Conservation (phyloP, 352 stramenopile genomes). For the Phytophthora parvispora region DNA sequence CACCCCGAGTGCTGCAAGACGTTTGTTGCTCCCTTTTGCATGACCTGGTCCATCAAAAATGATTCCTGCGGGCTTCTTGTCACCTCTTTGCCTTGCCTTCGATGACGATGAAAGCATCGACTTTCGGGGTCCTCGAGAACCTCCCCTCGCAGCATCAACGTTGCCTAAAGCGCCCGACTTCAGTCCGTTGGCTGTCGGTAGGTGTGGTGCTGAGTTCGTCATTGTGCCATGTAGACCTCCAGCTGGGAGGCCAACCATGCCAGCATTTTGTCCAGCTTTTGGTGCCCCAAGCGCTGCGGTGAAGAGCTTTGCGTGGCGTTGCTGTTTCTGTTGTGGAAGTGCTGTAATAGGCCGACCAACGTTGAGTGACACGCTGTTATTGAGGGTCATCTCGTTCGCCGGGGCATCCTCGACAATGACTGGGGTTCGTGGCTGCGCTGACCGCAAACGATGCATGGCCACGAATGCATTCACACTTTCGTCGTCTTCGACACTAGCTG, state of each 20-base stretch:
- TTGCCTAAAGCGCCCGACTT: conserved; percentile 7
- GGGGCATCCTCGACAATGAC: conserved; percentile 17
- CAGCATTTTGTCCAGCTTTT: neutral
- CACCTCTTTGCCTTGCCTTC: conserved; percentile 7
- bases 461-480: conserved; percentile 18
- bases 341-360: neutral
- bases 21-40: conserved; percentile 6
- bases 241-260: conserved; percentile 7
- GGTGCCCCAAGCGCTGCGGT: neutral
- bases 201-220: conserved; percentile 9
- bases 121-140: conserved; percentile 4
- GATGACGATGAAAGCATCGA: conserved; percentile 11
- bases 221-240: neutral
- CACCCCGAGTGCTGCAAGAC: conserved; percentile 8
- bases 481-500: conserved; percentile 2
- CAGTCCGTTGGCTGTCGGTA: conserved; percentile 3
- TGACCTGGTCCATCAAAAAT: conserved; percentile 14
- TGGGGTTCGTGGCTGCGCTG: conserved; percentile 18
- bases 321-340: conserved; percentile 7
- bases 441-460: conserved; percentile 19
- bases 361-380: conserved; percentile 5
- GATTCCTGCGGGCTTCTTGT: conserved; percentile 12
- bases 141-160: conserved; percentile 3
- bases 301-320: conserved; percentile 8
- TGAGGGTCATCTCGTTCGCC: neutral